Base-by-base conservation (phyloP, 75 land plant species). In the Selaginella moellendorffii region DNA sequence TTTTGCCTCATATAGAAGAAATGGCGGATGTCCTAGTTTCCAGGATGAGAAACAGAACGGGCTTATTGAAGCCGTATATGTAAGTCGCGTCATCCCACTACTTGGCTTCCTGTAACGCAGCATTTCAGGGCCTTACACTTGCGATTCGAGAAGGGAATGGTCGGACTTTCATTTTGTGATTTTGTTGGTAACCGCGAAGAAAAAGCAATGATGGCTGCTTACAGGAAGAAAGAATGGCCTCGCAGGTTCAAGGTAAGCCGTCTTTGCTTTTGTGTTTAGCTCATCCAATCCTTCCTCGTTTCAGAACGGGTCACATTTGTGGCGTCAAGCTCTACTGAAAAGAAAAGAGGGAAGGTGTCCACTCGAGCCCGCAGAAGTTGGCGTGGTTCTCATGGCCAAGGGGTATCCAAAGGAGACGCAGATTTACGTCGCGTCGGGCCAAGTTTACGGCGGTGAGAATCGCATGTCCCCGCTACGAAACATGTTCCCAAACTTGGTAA, bases 111-210 rank as follows among this genome's bases (percentile, higher is more conserved):
- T 56, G 59, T 56, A 56, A 56, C 5, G 59, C 25, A 9, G 24
- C 46, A 36, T 36, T 9, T 26, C 80, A 93, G 96, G 90, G 98
- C 96, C 31, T 82, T 93, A 30, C 98, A 93, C 73, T 74, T 93
- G 68, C 73, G 98, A 27, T 93, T 88, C 77, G 98, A 93, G 79
- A 83, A 93, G 70, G 96, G 96, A 1, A 93, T 93, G 98, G 96
- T 93, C 1, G 98, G 90, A 26, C 65, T 93, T 28, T 93, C 98
- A 1, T 88, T 88, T 54, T 93, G 98, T 82, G 97, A 92, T 75
- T 88, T 88, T 74, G 97, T 88, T 52, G 95, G 86, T 29, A 92
- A 88, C 51, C 81, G 95, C 31, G 82, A 81, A 60, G 97, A 92
- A 73, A 92, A 92, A 68, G 90, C 70, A 26, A 68, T 74, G 72